A percentile compares a stretch with the other conserved stretches of the same genome.
phyloP scores from a whole-genome alignment of 257 asterid genomes.

The Cinchona pubescens region DNA sequence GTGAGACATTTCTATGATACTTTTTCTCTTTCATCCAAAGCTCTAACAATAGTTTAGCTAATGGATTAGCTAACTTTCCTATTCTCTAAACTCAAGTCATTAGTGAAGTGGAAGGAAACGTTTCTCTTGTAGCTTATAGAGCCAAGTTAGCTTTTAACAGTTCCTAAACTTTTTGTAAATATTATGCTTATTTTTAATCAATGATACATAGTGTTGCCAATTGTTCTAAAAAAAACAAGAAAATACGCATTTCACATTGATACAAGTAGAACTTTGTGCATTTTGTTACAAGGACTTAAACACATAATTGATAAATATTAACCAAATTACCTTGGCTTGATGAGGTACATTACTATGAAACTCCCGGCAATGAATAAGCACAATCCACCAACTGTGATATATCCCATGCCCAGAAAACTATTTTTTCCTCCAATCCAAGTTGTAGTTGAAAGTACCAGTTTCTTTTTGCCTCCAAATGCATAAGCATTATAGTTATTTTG shows the following conservation, averaged over 20 bases:
- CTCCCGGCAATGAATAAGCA: constrained; percentile 54
- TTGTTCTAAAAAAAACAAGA: too few relatives aligned
- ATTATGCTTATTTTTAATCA: not conserved
- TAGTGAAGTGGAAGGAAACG: not conserved
- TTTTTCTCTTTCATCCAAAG: too few relatives aligned
- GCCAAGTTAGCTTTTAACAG: too few relatives aligned
- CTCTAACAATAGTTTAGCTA: not conserved
- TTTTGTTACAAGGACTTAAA: not conserved
- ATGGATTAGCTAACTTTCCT: too few relatives aligned
- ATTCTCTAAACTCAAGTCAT: not conserved
- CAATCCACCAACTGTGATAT: constrained; percentile 61
- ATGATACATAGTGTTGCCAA: not conserved
- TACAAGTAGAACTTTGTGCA: not conserved
- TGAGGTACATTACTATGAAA: constrained; percentile 58
- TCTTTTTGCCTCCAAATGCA: constrained; percentile 66
- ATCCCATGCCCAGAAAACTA: constrained; percentile 63
- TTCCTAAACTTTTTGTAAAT: not conserved
- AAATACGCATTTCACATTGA: not conserved
- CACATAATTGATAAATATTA: not conserved
- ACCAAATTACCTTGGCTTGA: constrained; percentile 66
- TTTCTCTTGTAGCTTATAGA: too few relatives aligned
- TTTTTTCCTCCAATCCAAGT: constrained; percentile 95
- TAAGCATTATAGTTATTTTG: constrained; percentile 82
- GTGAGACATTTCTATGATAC: too few relatives aligned
- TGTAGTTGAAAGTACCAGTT: constrained; percentile 76